Percentiles rank a stretch among this genome's conserved stretches.
phyloP scores from a whole-genome alignment of 1,139 yeast genomes.

The Taphrina wiesneri region DNA sequence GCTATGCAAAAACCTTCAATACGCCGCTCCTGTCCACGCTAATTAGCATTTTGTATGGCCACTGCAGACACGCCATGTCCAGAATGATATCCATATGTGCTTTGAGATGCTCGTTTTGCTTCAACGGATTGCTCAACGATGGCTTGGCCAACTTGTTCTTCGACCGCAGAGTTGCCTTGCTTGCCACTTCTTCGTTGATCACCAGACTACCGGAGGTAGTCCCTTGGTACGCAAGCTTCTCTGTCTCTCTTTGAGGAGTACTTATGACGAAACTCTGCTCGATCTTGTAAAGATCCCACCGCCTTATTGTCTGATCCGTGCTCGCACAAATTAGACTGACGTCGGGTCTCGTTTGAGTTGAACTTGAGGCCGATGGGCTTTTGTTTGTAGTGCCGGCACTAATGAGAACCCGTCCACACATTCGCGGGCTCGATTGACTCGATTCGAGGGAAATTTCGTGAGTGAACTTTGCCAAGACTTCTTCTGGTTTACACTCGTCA shows the following conservation, averaged over 20 bases:
- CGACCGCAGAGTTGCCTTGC: slow-evolving; percentile 45
- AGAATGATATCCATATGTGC: slow-evolving; percentile 56
- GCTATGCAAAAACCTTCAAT: slow-evolving; percentile 53
- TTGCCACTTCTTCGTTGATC: slow-evolving; percentile 4
- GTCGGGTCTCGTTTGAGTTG: background rate
- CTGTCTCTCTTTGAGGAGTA: slow-evolving; percentile 43
- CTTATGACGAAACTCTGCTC: slow-evolving; percentile 50
- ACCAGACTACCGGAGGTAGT: slow-evolving; percentile 43
- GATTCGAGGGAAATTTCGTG: slow-evolving; percentile 9
- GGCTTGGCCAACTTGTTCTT: slow-evolving; percentile 41
- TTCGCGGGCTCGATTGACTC: slow-evolving; percentile 36
- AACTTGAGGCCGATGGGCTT: background rate
- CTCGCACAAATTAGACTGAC: slow-evolving; percentile 48
- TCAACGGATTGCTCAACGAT: slow-evolving; percentile 45
- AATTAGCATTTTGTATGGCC: slow-evolving; percentile 63
- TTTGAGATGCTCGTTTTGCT: slow-evolving; percentile 48
- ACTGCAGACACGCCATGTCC: slow-evolving; percentile 52
- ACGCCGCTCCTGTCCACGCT: slow-evolving; percentile 66
- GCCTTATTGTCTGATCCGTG: slow-evolving; percentile 49
- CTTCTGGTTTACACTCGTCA: slow-evolving; percentile 14
- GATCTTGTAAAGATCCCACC: slow-evolving; percentile 53
- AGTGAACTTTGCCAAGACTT: background rate
- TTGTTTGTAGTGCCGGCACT: background rate
- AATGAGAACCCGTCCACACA: background rate
- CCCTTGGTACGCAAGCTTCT: slow-evolving; percentile 45